Base-by-base conservation (phyloP, 208 protist species). In the Trypanosoma scelopori region DNA sequence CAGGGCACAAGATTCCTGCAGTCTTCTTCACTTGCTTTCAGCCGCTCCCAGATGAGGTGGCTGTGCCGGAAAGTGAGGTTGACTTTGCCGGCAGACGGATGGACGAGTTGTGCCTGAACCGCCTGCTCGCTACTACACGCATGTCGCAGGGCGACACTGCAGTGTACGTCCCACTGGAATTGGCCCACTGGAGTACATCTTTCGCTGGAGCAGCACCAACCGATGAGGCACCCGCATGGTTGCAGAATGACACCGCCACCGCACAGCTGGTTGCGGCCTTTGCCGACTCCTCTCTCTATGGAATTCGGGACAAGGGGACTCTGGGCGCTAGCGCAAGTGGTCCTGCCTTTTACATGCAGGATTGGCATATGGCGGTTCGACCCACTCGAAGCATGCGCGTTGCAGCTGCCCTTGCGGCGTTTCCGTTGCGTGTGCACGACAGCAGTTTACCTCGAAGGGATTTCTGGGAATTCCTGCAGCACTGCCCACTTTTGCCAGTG, bases 231-330 rank as follows among this genome's bases (percentile, higher is more conserved):
- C 30, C 50, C 6, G 11, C 32, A 15, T 94, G 88, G 85, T 70
- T 91, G n/a, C 56, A 82, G 22, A 73, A 92, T 46, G 88, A 92
- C 41, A 65, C 58, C 12, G 79, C 88, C 30, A 92, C 89, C 13
- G 89, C 89, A 48, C 89, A 94, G 78, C 78, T 84, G 46, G 43
- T 90, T 35, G 89, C 89, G 13, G 74, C 85, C 9, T 58, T 89
- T 20, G 46, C 77, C 9, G 89, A 94, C 69, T 90, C 65, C 5
- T 79, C 84, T 11, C 71, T 92, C 27, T 94, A 90, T 67, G 85
- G 89, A 16, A 41, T 85, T 32, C 78, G 89, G 3, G 89, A 92
- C 59, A 74, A 84, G 22, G 69, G 55, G 46, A 47, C 23, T 56
- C 30, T 50, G 3, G 13, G 50, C 7, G 23, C 7, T 15, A 53